Base-by-base conservation (phyloP, 768 basidiomycete genomes). In the Auriscalpium vulgare region DNA sequence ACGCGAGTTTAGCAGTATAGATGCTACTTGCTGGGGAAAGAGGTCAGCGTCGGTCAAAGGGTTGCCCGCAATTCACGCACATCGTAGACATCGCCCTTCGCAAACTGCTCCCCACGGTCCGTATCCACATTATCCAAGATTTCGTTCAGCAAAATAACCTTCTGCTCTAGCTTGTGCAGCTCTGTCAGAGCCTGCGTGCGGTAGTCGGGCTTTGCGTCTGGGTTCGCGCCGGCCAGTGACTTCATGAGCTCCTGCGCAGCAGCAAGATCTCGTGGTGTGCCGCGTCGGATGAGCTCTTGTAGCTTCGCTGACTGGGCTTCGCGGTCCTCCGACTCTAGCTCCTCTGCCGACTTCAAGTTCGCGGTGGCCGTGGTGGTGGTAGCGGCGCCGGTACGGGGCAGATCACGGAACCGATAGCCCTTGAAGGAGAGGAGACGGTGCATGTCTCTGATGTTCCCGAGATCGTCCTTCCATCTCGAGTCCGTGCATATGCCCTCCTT, bases 171-270 rank as follows among this genome's bases (percentile, higher is more conserved):
- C 68, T 95, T 95, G 65, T 90, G 91, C 36, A 98, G 83, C 62
- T 98, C 97, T 2, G 82, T 84, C 37, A 94, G 72, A 0, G 94
- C 88, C 65, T 98, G 94, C 10, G 85, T 78, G 14, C 90, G 86
- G 69, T 99, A 98, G 68, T 98, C 94, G 0, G 92, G 92, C 67
- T 93, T 91, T 45, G 91, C 82, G 17, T 95, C 92, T 0, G 95
- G 97, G 65, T 97, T 90, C 3, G 95, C 95, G 34, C 97, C 95
- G 6, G 95, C 88, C 47, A 99, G 78, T 0, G 84, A 73, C 68
- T 98, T 98, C 95, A 99, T 98, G 37, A 99, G 78, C 65, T 99
- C 95, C 66, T 99, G 95, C 11, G 97, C 97, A 6, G 88, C 91
- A 1, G 88, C 89, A 1, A 99, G 80, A 71, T 99, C 97, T 61